Conservation (phyloP, 768 basidiomycete species). For the Leccinum olivaceopallidum region DNA sequence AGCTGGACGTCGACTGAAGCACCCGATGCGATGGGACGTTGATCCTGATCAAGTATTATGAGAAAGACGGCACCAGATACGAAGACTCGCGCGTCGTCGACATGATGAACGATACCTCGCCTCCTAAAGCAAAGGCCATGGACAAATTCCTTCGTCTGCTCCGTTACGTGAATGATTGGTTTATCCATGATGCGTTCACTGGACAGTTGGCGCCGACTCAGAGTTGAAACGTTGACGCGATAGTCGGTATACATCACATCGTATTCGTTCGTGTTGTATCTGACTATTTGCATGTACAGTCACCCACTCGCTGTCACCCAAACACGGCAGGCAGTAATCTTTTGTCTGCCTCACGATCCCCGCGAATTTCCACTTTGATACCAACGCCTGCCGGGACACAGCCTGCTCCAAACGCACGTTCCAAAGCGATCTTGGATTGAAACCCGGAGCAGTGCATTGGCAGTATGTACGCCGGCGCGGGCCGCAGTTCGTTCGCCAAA, state of each 20-base stretch:
- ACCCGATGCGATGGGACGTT: constrained; percentile 52
- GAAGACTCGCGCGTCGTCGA: constrained; percentile 52
- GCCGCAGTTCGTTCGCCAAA: constrained; percentile 54
- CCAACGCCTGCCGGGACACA: constrained; percentile 82
- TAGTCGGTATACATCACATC: not conserved
- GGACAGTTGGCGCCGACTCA: constrained; percentile 4
- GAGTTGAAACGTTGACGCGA: not conserved
- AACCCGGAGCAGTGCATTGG: constrained; percentile 90
- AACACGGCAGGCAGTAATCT: constrained; percentile 25
- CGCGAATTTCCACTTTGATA: constrained; percentile 57
- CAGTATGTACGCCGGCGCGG: constrained; percentile 67
- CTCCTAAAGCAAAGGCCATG: constrained; percentile 46
- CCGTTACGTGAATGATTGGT: constrained; percentile 47
- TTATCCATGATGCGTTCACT: constrained; percentile 25
- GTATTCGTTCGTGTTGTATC: not conserved
- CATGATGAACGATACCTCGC: constrained; percentile 48
- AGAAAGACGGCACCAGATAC: constrained; percentile 49
- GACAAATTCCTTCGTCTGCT: constrained; percentile 51
- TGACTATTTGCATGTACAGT: constrained; percentile 7
- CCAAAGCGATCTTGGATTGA: constrained; percentile 69
- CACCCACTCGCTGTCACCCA: not conserved
- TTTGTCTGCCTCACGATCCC: constrained; percentile 45
- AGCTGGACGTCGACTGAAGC: constrained; percentile 43
- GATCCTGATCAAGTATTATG: constrained; percentile 54
- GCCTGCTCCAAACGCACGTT: constrained; percentile 66